Evolutionary conservation across 805 yeast genomes (phyloP).

Genomic region (Saccharomycopsis babjevae): DNA sequence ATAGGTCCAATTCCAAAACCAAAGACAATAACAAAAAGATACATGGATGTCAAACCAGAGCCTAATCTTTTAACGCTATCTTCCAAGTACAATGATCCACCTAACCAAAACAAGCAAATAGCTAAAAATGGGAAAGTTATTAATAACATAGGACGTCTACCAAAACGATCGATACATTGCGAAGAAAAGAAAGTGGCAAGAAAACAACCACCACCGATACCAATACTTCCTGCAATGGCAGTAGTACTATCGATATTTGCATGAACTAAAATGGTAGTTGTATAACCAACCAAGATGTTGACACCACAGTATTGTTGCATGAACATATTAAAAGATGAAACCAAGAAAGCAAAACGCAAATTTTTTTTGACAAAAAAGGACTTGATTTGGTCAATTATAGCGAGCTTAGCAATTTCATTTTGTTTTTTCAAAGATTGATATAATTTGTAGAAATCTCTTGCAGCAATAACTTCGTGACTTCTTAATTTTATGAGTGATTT

Average conservation of each 20-base stretch:
- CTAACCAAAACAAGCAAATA: constrained; percentile 41
- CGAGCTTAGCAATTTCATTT: constrained; percentile 30
- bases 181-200: constrained; percentile 39
- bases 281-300: constrained; percentile 42
- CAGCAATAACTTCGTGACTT: constrained; percentile 41
- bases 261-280: constrained; percentile 37
- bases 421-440: constrained; percentile 40
- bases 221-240: constrained; percentile 33
- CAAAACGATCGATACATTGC: constrained; percentile 38
- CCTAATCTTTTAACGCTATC: constrained; percentile 32
- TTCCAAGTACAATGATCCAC: constrained; percentile 34
- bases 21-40: constrained; percentile 35
- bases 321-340: constrained; percentile 39
- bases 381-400: constrained; percentile 30
- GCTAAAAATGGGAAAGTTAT: constrained; percentile 53
- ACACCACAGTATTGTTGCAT: constrained; percentile 50
- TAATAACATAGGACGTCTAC: constrained; percentile 43
- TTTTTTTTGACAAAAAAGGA: constrained; percentile 37
- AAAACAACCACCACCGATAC: constrained; percentile 39
- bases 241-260: constrained; percentile 34
- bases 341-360: constrained; percentile 42
- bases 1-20: constrained; percentile 47
- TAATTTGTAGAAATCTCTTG: constrained; percentile 55
- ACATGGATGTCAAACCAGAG: constrained; percentile 35
- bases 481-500: constrained; percentile 39